Conservation (phyloP, 805 yeast species). For the Teunomyces gatunensis region DNA sequence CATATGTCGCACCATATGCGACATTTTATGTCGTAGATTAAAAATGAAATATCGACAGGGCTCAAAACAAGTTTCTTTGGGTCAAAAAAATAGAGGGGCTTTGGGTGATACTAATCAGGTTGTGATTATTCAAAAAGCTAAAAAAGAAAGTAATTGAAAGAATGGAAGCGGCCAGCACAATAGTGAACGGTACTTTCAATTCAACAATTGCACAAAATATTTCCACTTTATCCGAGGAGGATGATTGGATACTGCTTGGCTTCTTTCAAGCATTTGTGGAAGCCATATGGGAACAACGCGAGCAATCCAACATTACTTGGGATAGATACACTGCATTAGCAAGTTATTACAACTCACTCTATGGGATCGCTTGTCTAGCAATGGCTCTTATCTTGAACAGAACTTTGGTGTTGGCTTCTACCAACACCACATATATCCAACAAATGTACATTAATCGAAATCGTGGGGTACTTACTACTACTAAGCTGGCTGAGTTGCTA, state of each 20-base stretch:
- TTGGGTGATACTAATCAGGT: no score
- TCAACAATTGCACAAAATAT: no score
- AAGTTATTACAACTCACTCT: constrained; percentile 33
- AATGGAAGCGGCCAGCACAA: no score
- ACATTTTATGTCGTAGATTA: not conserved
- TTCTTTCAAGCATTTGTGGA: constrained; percentile 6
- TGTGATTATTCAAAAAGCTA: no score
- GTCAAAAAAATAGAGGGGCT: not conserved
- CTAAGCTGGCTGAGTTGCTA: constrained; percentile 16
- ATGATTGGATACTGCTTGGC: not conserved
- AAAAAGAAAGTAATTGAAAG: no score
- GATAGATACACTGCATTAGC: constrained; percentile 20
- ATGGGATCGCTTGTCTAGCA: constrained; percentile 36
- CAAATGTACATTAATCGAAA: constrained; percentile 16
- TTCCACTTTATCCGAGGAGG: not conserved
- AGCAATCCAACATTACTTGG: constrained; percentile 9
- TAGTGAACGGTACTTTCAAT: no score
- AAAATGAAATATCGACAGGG: not conserved
- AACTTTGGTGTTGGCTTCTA: constrained; percentile 37
- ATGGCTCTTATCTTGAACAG: constrained; percentile 40
- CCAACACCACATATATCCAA: constrained; percentile 25
- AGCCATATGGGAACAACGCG: constrained; percentile 11
- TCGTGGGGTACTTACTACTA: constrained; percentile 8
- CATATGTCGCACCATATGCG: not conserved
- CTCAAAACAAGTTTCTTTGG: not conserved